Conservation (phyloP, 73 alveolate genomes). For the Paramecium biaurelia region DNA sequence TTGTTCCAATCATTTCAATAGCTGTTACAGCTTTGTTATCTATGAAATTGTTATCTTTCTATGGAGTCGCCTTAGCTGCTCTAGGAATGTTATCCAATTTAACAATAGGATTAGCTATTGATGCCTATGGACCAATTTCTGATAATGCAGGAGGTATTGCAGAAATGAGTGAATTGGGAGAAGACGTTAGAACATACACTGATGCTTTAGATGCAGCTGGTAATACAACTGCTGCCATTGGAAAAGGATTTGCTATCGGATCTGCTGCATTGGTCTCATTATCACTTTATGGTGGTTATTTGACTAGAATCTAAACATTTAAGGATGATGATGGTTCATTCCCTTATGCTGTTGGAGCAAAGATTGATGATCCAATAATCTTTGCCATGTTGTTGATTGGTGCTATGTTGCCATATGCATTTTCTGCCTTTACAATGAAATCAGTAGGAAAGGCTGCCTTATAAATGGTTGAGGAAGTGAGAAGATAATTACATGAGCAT, state of each 20-base stretch:
- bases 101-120: slow-evolving; percentile 91
- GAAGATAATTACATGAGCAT: slow-evolving; percentile 74
- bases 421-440: slow-evolving; percentile 95
- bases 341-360: slow-evolving; percentile 26
- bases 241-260: slow-evolving; percentile 99
- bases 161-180: slow-evolving; percentile 91
- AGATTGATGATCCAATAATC: slow-evolving; percentile 51
- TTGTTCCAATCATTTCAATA: slow-evolving; percentile 83
- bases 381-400: slow-evolving; percentile 89
- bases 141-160: slow-evolving; percentile 99
- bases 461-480: slow-evolving; percentile 93
- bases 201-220: slow-evolving; percentile 99
- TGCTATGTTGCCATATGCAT: slow-evolving; percentile 93
- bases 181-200: slow-evolving; percentile 87
- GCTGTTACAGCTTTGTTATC: slow-evolving; percentile 81
- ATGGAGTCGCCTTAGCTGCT: slow-evolving; percentile 97
- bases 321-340: not conserved
- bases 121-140: slow-evolving; percentile 96
- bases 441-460: slow-evolving; percentile 96
- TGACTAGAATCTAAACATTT: slow-evolving; percentile 38
- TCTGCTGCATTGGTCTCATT: slow-evolving; percentile 95
- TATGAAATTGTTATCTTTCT: slow-evolving; percentile 77
- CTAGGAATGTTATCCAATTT: slow-evolving; percentile 96
- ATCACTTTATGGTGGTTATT: slow-evolving; percentile 92
- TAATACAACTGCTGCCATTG: slow-evolving; percentile 94